These are phyloP conservation scores for Agroathelia rolfsii DNA, from an alignment of 1,284 basidiomycete genomes.

Conservation along the genomic window DNA sequence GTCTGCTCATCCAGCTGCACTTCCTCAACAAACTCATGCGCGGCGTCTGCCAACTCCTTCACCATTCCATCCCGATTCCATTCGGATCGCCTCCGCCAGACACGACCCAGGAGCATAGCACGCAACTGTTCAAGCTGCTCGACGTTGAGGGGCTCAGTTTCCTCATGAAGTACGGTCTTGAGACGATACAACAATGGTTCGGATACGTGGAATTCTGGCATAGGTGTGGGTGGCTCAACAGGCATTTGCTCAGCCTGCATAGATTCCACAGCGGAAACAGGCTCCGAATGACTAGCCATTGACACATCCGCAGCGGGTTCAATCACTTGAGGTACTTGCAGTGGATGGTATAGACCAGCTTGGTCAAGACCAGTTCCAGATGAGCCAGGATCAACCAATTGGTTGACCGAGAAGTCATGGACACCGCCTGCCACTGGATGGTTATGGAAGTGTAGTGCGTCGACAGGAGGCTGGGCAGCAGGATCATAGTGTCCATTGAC, in stretches of 20 bases:
- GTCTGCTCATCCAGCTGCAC: constrained; percentile 22
- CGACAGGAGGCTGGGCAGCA: too few species aligned
- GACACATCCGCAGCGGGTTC: too few species aligned
- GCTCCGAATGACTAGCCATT: too few species aligned
- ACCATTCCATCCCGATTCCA: constrained; percentile 78
- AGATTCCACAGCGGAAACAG: too few species aligned
- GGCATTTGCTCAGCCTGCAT: constrained; percentile 38
- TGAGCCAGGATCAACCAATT: too few species aligned
- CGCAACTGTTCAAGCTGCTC: constrained; percentile 93
- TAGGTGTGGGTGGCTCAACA: constrained; percentile 48
- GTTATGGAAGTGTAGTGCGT: too few species aligned
- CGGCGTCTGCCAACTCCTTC: constrained; percentile 41
- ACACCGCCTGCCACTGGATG: too few species aligned
- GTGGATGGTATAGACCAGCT: too few species aligned
- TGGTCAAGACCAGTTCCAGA: too few species aligned
- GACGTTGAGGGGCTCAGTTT: constrained; percentile 55
- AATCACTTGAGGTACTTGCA: too few species aligned
- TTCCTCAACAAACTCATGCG: constrained; percentile 53
- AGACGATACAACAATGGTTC: constrained; percentile 36
- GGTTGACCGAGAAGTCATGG: too few species aligned
- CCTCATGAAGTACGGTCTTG: constrained; percentile 32
- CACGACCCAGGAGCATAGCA: constrained; percentile 67
- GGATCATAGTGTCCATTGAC: too few species aligned
- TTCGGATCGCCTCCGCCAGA: constrained; percentile 74
- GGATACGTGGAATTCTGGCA: constrained; percentile 60